Evolutionary conservation across 129 eudicot genomes (phyloP), one percentile per base, ranked within the genome.

Genomic region (Silybum marianum): DNA sequence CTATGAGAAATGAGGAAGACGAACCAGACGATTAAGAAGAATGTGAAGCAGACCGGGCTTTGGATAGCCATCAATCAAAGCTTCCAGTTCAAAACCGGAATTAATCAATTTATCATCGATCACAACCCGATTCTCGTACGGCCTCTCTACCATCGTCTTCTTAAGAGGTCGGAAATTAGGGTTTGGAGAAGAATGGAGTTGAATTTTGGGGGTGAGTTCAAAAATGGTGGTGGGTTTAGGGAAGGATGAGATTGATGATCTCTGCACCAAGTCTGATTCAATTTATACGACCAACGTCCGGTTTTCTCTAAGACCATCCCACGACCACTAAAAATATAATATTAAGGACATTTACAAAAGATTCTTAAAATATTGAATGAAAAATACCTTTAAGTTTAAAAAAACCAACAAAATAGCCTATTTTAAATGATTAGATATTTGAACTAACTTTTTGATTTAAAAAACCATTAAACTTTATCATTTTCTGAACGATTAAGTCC

Each of bases 21-120:
- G 7, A 63, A 93, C 98, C 98, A 85, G 54, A 24, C 51, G 74
- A 86, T 93, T 93, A 39, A 93, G 83, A 65, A 76, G 82, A 48
- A 86, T 68, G 78, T 93, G 86, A 7, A 85, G 67, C 36, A 88
- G 79, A 81, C 63, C 71, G 74, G 75, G 74, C 21, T 18, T 73
- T 71, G 7, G 83, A 60, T 22, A 69, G 19, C 22, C 77, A 7
- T 84, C 79, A 66, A 93, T 18, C 9, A 82, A 78, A 87, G 38
- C 85, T 81, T 90, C 86, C 13, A 82, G 91, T 81, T 87, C 85
- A 38, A 84, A 74, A 80, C 82, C 85, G 38, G 24, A 16, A 65
- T 62, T n/a, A 3, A 26, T 26, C 9, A 60, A 65, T 34, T 51
- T 80, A 73, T 54, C 73, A 69, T 77, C 85, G 7, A 76, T 85